phyloP scores from a whole-genome alignment of 768 basidiomycete genomes.

The Phallus indusiatus region DNA sequence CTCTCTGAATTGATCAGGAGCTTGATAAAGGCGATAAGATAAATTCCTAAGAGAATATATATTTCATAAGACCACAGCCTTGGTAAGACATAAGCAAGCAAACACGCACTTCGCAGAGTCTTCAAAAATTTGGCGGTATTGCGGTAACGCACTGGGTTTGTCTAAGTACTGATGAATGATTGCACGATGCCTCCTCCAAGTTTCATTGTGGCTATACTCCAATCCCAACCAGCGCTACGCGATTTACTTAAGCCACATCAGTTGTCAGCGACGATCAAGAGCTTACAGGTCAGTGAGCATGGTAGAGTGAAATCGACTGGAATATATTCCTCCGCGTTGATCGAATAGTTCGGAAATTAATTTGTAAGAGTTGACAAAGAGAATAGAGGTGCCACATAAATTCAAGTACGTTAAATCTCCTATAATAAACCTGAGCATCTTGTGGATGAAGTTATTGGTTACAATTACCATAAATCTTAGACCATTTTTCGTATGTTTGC shows the following conservation, averaged over 20 bases:
- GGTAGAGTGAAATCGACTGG: conserved; percentile 7
- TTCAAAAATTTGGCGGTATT: conserved; percentile 25
- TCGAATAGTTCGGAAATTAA: conserved; percentile 11
- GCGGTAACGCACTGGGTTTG: conserved; percentile 19
- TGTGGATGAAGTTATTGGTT: background rate
- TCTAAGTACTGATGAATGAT: conserved; percentile 17
- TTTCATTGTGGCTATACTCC: conserved; percentile 24
- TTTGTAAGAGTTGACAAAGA: conserved; percentile 7
- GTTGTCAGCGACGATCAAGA: conserved; percentile 23
- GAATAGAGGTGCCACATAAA: conserved; percentile 3
- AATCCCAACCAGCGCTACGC: conserved; percentile 29
- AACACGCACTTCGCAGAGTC: conserved; percentile 14
- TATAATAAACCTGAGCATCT: background rate
- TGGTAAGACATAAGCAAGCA: background rate
- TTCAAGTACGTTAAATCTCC: conserved; percentile 11
- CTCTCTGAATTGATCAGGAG: background rate
- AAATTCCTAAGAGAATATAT: background rate
- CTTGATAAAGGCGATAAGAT: background rate
- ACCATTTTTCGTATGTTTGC: background rate
- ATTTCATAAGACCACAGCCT: too few relatives aligned
- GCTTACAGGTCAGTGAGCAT: conserved; percentile 19
- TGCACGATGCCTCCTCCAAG: conserved; percentile 21
- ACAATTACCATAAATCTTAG: background rate
- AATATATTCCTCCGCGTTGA: conserved; percentile 10
- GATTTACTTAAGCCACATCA: conserved; percentile 32